Base-by-base conservation (phyloP, 257 asterid genomes). In the Rehmannia glutinosa region DNA sequence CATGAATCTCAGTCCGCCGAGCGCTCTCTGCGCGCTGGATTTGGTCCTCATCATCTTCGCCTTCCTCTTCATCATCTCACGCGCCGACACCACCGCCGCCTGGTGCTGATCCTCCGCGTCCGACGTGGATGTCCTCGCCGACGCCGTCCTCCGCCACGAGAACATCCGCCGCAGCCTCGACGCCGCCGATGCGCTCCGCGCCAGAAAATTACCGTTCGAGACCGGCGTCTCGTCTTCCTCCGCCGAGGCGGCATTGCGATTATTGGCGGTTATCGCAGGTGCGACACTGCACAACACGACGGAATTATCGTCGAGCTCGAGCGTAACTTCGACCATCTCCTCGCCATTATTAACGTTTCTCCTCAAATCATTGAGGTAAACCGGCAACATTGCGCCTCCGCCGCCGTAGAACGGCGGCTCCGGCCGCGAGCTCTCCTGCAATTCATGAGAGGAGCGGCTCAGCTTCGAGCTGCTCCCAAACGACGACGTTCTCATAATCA, bases 381-480 rank as follows among this genome's bases (percentile, higher is more conserved):
- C 72, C 57, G 98, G 98, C 71, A 92, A 76, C 98, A 92, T 92
- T 84, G 94, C 88, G 0, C 88, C 97, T 2, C 88, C 89, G 13
- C 68, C 38, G 11, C 46, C 69, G 56, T 58, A 63, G 38, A 53
- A 28, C 21, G 52, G 78, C 56, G 72, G 69, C 52, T 0, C 75
- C 76, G 12, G 63, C 71, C 28, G 89, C 77, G 28, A 43, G 72
- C 77, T 86, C 1, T 78, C 95, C 60, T 80, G 87, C 62, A 80
- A 25, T 66, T 80, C 85, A 24, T 28, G 2, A 28, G 70, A 74
- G n/a, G 86, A 81, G 61, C 79, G 83, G 80, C 91, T 80, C 74
- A 77, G 71, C 61, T 49, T 69, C 21, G 87, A 78, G 68, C 86
- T 74, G 77, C 94, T 86, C 6, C 77, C 93, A 33, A 70, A 68